A percentile compares a stretch with the other conserved stretches of the same genome.
Conservation (phyloP, 768 basidiomycete species). For the Panellus pusillus region DNA sequence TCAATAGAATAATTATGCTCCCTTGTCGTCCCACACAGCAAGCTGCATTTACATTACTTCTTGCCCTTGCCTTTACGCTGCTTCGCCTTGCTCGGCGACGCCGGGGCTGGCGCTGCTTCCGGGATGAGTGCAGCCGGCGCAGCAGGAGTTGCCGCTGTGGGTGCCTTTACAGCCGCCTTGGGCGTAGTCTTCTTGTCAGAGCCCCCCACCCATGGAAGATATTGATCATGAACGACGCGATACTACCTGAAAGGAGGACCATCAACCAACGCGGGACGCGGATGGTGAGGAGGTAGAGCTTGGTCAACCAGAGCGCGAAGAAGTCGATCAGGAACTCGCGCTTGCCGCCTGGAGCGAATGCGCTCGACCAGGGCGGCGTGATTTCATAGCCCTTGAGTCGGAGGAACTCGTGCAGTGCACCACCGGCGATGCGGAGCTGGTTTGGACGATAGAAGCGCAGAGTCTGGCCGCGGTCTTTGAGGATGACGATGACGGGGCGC, state of each 20-base stretch:
- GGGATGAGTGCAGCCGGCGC: neutral
- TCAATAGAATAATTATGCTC: no score
- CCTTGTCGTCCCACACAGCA: no score
- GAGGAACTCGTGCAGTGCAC: conserved; percentile 66
- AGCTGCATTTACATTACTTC: conserved; percentile 12
- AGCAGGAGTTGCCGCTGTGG: conserved; percentile 2
- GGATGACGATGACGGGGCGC: conserved; percentile 72
- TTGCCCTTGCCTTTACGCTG: conserved; percentile 35
- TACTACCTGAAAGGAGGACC: conserved; percentile 60
- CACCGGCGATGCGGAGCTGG: conserved; percentile 58
- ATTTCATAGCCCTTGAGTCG: conserved; percentile 60
- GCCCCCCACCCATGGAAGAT: conserved; percentile 49
- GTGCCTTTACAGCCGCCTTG: neutral
- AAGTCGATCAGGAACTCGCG: conserved; percentile 54
- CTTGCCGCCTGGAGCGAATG: conserved; percentile 75
- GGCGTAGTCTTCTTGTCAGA: conserved; percentile 1
- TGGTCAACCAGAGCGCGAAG: conserved; percentile 54
- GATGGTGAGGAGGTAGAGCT: conserved; percentile 51
- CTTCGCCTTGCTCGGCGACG: conserved; percentile 25
- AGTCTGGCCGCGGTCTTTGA: conserved; percentile 68
- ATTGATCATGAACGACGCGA: conserved; percentile 68
- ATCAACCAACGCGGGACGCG: conserved; percentile 73
- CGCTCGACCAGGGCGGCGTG: conserved; percentile 66
- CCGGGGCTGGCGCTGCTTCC: conserved; percentile 7
- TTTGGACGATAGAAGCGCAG: conserved; percentile 80